These are phyloP conservation scores for Rhizophlyctis rosea DNA, from an alignment of 192 early-diverging fungal genomes.

Conservation along the genomic window DNA sequence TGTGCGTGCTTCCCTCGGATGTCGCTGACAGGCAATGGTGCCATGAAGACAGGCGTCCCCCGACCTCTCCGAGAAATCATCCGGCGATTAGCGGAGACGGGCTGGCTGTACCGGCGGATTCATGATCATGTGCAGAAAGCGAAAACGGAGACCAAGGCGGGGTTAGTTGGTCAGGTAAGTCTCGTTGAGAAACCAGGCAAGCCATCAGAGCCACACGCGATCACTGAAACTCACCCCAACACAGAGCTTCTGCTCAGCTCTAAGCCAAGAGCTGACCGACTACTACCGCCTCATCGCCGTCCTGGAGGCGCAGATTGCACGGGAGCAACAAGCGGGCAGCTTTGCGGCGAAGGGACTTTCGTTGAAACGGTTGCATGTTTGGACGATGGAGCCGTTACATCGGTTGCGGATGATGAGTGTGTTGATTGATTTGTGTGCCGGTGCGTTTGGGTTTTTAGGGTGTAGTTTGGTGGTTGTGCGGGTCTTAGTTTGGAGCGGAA, in stretches of 20 bases:
- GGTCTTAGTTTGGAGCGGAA: not conserved
- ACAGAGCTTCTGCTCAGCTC: slow-evolving; percentile 76
- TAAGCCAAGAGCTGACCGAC: slow-evolving; percentile 76
- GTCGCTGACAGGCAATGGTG: no score
- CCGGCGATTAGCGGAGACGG: slow-evolving; percentile 69
- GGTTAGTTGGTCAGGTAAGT: slow-evolving; percentile 51
- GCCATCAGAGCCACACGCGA: not conserved
- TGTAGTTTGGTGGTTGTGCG: no score
- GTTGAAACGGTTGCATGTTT: slow-evolving; percentile 79
- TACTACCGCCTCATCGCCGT: slow-evolving; percentile 86
- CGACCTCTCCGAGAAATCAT: slow-evolving; percentile 66
- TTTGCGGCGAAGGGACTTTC: slow-evolving; percentile 57
- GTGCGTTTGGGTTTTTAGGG: slow-evolving; percentile 10
- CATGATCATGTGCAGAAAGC: slow-evolving; percentile 49
- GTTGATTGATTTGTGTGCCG: slow-evolving; percentile 59
- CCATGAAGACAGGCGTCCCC: slow-evolving; percentile 49
- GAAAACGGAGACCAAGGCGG: slow-evolving; percentile 8
- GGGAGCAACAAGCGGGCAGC: slow-evolving; percentile 31
- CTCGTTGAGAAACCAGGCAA: no score
- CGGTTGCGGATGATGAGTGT: slow-evolving; percentile 73
- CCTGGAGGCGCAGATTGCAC: slow-evolving; percentile 71
- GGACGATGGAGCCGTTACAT: slow-evolving; percentile 78
- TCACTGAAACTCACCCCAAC: no score
- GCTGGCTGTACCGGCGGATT: slow-evolving; percentile 70
- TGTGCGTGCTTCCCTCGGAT: not conserved